Evolutionary conservation across 2,329 filamentous ascomycete genomes (phyloP), one percentile per base, ranked within the genome.

Genomic region (Claviceps pusilla): DNA sequence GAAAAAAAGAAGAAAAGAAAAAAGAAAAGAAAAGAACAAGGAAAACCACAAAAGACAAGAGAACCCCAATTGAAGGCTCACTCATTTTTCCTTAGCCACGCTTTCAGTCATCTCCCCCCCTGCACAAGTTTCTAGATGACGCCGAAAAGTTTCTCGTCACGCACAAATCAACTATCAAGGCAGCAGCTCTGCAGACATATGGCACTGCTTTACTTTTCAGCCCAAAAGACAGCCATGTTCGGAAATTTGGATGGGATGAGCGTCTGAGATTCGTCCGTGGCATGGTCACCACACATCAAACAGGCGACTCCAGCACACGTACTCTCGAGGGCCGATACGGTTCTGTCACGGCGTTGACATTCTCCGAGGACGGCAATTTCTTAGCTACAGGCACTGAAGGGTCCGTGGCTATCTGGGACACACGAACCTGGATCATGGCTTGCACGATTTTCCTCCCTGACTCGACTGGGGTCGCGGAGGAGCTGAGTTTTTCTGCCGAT

Each of bases 181-280:
- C 55, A 7, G 52, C 60, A 28, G 61, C 67, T 19, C 57, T 65
- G 7, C 68, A 72, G 56, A 55, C 61, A 24, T 72, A 72, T 56
- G 61, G 55, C 10, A 66, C 59, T n/a, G 66, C 56, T 7, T 65
- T 63, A 16, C 58, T 63, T 47, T 71, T 71, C 54, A 63, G 61
- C 52, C 68, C 65, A 31, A 39, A 49, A 2, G 37, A 50, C 3
- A 66, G 61, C 51, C 19, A 58, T 9, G 55, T 63, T 11, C 54
- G 60, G 50, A 50, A 29, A n/a, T 41, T 55, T n/a, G 57, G 55
- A 45, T 57, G 53, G 53, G 50, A 48, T 28, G 55, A 64, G 50
- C 55, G 54, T 35, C 59, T 60, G 7, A 19, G 35, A 1, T 61
- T 58, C 52, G 56, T 65, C 4, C 53, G 51, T 45, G 19, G 52